Base-by-base conservation (phyloP, 2,329 filamentous ascomycete genomes). In the Aspergillus thermomutatus region DNA sequence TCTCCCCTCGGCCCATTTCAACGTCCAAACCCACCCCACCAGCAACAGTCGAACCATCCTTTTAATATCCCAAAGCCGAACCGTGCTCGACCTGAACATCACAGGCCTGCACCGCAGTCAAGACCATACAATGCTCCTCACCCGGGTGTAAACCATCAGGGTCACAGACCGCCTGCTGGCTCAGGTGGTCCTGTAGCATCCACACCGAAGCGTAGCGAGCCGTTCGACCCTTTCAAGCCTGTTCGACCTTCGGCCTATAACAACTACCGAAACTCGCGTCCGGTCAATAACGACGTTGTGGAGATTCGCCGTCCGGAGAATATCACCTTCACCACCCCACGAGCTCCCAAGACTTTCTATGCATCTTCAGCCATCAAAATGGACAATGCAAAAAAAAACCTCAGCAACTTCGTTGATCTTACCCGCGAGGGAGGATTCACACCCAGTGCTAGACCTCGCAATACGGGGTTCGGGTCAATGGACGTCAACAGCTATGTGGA, bases 401-500 rank as follows among this genome's bases (percentile, higher is more conserved):
- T 78, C 26, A 74, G 74, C 51, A 77, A 71, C 47, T 79, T 79
- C 27, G 72, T 84, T 23, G 80, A 84, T 61, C 69, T 83, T 19
- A 83, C 80, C 1, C 64, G 67, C 8, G 69, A 79, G 23, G 75
- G 80, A 57, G 71, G 73, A 9, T 80, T 80, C 54, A 75, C 82
- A 54, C 78, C 79, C 3, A 80, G 81, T 62, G 73, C 70, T n/a
- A 75, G 70, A 3, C 69, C 72, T 25, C 71, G 74, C 14, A 72
- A 79, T 34, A 76, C 80, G 27, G 73, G 75, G 6, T 85, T 85
- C 64, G 82, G 82, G 4, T 76, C 80, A 0, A 74, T 78, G 17
- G 84, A 87, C 62, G 78, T 81, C 10, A 78, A 80, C 64, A 78
- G 78, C 1, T 81, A 80, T 62, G 71, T 81, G 25, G 78, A 81